These are phyloP conservation scores for Cyberlindnera lachancei DNA, from an alignment of 805 yeast species.

Conservation along the genomic window DNA sequence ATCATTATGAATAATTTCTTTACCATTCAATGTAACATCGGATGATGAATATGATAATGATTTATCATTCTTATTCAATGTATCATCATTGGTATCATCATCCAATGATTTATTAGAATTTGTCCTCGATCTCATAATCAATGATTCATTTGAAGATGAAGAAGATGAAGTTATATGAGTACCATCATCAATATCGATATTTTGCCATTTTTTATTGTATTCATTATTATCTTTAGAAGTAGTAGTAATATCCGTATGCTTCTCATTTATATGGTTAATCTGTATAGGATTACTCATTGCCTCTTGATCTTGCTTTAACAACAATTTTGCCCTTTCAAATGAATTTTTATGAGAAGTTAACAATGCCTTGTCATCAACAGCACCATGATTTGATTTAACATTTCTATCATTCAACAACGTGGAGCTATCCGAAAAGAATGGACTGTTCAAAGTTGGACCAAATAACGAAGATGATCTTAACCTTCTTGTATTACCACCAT, in stretches of 20 bases:
- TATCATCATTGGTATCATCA: slow-evolving; percentile 17
- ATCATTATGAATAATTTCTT: neutral
- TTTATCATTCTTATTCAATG: slow-evolving; percentile 8
- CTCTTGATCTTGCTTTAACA: slow-evolving; percentile 10
- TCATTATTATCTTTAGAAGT: neutral
- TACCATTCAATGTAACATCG: neutral
- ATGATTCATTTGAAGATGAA: neutral
- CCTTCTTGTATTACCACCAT: slow-evolving; percentile 11
- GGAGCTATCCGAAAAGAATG: slow-evolving; percentile 12
- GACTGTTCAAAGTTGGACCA: slow-evolving; percentile 19
- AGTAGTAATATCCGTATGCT: slow-evolving; percentile 3
- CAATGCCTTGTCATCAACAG: neutral
- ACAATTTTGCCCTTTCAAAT: slow-evolving; percentile 10
- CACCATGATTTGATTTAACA: no score
- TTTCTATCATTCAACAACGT: slow-evolving; percentile 1
- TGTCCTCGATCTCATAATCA: neutral
- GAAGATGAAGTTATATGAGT: neutral
- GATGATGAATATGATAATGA: neutral
- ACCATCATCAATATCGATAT: slow-evolving; percentile 23
- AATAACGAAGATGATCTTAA: slow-evolving; percentile 21
- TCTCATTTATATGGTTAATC: no score
- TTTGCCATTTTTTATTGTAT: slow-evolving; percentile 10
- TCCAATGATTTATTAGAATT: slow-evolving; percentile 12
- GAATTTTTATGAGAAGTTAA: slow-evolving; percentile 7
- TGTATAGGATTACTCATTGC: slow-evolving; percentile 2